phyloP scores from a whole-genome alignment of 2,329 filamentous ascomycete genomes.

The Alternaria infectoria region DNA sequence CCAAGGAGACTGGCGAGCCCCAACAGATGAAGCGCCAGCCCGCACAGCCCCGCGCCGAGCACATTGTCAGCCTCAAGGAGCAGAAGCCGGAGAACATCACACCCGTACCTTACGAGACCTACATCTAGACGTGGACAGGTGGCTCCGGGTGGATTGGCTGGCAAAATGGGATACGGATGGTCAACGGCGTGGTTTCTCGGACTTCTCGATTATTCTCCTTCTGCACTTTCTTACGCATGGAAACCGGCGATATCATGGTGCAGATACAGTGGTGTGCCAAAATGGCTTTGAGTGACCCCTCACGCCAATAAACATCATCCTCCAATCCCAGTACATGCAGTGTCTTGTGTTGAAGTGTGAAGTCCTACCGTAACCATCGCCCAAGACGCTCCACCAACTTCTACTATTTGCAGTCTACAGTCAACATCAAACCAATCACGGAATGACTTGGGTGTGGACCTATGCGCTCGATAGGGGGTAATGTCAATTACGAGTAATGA shows the following conservation, averaged over 20 bases:
- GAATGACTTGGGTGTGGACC: background rate
- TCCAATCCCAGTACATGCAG: conserved; percentile 23
- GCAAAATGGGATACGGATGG: conserved; percentile 49
- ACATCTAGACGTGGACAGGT: conserved; percentile 72
- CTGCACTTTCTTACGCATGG: conserved; percentile 49
- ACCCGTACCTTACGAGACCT: conserved; percentile 96
- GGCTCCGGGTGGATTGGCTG: conserved; percentile 31
- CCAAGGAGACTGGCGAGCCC: conserved; percentile 85
- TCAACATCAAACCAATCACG: background rate
- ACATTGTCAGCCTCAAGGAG: conserved; percentile 79
- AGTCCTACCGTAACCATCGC: background rate
- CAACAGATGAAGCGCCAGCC: conserved; percentile 94
- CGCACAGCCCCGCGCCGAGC: conserved; percentile 76
- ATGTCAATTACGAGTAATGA: background rate
- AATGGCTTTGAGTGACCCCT: conserved; percentile 45
- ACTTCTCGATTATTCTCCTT: conserved; percentile 47
- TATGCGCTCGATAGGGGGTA: background rate
- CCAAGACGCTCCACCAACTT: background rate
- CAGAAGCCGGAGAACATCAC: conserved; percentile 90
- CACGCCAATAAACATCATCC: conserved; percentile 44
- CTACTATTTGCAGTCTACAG: background rate
- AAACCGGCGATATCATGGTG: conserved; percentile 46
- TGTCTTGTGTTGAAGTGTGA: background rate
- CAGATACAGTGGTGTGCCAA: conserved; percentile 44
- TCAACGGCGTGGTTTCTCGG: conserved; percentile 50